phyloP scores from a whole-genome alignment of 106 monocot species.

The Dendrobium nobile region DNA sequence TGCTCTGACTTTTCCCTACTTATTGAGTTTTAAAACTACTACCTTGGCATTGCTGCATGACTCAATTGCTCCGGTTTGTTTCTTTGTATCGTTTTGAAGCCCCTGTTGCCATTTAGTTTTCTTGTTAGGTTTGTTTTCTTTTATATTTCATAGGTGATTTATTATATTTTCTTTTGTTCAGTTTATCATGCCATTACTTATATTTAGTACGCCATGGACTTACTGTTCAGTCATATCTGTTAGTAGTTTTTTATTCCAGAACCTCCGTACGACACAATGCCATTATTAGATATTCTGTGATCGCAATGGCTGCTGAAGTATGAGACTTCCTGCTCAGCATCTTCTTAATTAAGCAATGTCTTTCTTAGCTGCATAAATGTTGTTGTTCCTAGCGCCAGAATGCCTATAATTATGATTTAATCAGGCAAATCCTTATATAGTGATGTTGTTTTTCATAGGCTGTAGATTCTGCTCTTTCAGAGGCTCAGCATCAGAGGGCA shows the following conservation, averaged over 20 bases:
- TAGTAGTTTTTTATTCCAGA: background rate
- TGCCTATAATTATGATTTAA: background rate
- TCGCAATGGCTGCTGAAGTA: background rate
- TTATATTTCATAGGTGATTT: too few relatives aligned
- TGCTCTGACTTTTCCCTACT: too few relatives aligned
- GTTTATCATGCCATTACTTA: too few relatives aligned
- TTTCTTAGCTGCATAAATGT: background rate
- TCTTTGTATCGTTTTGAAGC: too few relatives aligned
- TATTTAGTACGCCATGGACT: too few relatives aligned
- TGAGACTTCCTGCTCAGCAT: background rate
- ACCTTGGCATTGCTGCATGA: too few relatives aligned
- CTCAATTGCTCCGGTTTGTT: too few relatives aligned
- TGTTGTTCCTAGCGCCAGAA: background rate
- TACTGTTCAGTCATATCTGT: background rate
- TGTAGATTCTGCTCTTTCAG: slow-evolving; percentile 63
- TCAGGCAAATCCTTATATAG: background rate
- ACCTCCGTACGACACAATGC: background rate
- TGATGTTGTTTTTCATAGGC: slow-evolving; percentile 27
- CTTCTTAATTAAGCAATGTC: background rate
- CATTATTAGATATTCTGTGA: background rate
- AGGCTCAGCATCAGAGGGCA: slow-evolving; percentile 62
- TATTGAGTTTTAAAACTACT: too few relatives aligned
- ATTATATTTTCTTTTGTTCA: too few relatives aligned
- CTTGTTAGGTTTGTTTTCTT: too few relatives aligned
- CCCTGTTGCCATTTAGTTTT: too few relatives aligned